These are phyloP conservation scores for Rhodotorula taiwanensis DNA, from an alignment of 768 basidiomycete species.

Conservation along the genomic window DNA sequence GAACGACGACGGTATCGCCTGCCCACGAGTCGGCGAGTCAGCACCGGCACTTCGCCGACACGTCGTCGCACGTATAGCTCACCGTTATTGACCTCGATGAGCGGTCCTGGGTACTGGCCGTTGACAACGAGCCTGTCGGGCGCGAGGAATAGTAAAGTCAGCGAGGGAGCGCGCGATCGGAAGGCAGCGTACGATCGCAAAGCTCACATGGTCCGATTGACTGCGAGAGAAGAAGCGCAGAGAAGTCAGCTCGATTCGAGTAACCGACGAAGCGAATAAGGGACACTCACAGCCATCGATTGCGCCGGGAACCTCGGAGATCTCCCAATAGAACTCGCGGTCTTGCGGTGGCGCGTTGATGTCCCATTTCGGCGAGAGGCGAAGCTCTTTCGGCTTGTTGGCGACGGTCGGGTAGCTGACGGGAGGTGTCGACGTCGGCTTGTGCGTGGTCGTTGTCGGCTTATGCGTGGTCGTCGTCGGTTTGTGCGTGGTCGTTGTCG, in stretches of 20 bases:
- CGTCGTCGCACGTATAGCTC: neutral
- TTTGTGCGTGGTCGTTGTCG: neutral
- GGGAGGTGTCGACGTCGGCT: neutral
- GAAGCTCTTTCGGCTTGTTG: conserved; percentile 65
- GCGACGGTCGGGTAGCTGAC: conserved; percentile 51
- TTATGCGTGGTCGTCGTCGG: neutral
- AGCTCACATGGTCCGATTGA: neutral
- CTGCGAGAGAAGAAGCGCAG: neutral
- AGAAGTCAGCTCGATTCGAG: neutral
- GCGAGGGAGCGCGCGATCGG: neutral
- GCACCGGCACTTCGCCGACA: neutral
- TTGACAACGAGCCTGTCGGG: conserved; percentile 17
- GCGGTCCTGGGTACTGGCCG: conserved; percentile 25
- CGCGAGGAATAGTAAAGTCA: neutral
- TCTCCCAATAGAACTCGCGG: neutral
- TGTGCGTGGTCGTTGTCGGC: neutral
- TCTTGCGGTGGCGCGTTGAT: conserved; percentile 35
- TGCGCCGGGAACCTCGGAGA: neutral
- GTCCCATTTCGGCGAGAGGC: conserved; percentile 61
- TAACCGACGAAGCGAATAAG: neutral
- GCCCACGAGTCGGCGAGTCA: neutral
- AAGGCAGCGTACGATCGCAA: neutral
- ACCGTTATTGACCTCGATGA: conserved; percentile 41
- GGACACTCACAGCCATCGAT: conserved; percentile 14
- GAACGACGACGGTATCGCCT: conserved; percentile 36